Evolutionary conservation across 1,139 yeast species (phyloP).

Genomic region (Yamadazyma buinensis): DNA sequence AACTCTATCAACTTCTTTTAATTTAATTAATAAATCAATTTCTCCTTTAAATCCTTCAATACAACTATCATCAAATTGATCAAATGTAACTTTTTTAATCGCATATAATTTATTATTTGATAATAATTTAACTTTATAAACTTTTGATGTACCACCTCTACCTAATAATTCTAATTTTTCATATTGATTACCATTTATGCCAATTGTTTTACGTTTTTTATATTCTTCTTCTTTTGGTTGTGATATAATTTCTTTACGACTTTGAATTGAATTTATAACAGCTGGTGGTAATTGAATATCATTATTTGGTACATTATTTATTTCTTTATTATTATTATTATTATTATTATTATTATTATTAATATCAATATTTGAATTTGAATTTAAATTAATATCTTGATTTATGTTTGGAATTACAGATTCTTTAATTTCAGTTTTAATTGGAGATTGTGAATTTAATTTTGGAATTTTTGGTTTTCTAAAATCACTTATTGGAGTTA

Average conservation of each 20-base stretch:
- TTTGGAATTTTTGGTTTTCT: conserved; percentile 17
- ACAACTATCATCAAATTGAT: conserved; percentile 73
- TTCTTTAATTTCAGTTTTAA: not conserved
- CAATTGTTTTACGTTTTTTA: conserved; percentile 28
- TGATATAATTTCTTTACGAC: conserved; percentile 7
- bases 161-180: conserved; percentile 80
- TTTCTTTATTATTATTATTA: not conserved
- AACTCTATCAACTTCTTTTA: conserved; percentile 66
- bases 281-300: conserved; percentile 11
- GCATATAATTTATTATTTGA: conserved; percentile 63
- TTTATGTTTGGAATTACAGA: not conserved
- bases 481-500: conserved; percentile 7
- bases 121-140: conserved; percentile 67
- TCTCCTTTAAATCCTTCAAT: conserved; percentile 85
- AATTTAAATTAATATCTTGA: not conserved
- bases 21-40: conserved; percentile 63
- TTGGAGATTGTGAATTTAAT: conserved; percentile 4
- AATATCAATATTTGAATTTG: not conserved
- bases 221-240: conserved; percentile 1
- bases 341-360: too few relatives aligned
- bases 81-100: conserved; percentile 75
- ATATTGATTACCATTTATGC: conserved; percentile 58
- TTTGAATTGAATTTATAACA: conserved; percentile 12
- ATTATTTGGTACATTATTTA: not conserved
- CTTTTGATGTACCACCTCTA: conserved; percentile 91